Evolutionary conservation across 179 eudicot species (phyloP), one percentile per base, ranked within the genome.

Genomic region (Amaranthus tricolor): DNA sequence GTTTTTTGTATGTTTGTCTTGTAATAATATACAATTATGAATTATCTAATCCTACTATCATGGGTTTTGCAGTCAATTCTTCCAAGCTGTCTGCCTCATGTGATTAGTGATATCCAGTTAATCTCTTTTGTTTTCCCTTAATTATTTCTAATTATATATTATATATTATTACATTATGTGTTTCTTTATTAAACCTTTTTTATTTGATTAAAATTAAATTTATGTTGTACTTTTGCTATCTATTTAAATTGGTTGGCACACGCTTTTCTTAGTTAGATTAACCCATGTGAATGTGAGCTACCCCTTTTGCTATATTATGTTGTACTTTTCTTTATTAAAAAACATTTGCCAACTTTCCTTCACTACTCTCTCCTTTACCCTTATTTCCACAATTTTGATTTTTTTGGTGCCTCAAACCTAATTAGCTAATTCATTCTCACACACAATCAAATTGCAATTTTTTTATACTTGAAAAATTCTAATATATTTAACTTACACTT

Each of bases 231-330:
- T 17, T 31, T 9, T 5, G 45, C 40, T 31, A 31, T 31, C 40
- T 31, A 31, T 31, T 31, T 31, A 31, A 31, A 31, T 66, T 49
- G 44, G 40, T 31, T 2, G 40, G 40, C 76, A 63, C 74, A 76
- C 50, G 70, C 74, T 55, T 76, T 77, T 55, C 40, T 31, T 31
- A 31, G 40, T 31, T 31, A 31, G 77, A 79, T 71, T 66, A 66
- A 56, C 82, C 80, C 87, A 31, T 31, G 40, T 31, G 40, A 31
- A 86, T 88, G 88, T 86, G 89, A 82, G 84, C 74, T 78, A 79
- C 82, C 79, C 70, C 73, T 53, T 66, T 84, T 81, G n/a, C n/a
- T n/a, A n/a, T n/a, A n/a, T n/a, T n/a, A n/a, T n/a, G n/a, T n/a
- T n/a, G n/a, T n/a, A n/a, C n/a, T n/a, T n/a, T n/a, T n/a, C n/a